Conservation (phyloP, 441 rosid species). For the Euphorbia celastroides region DNA sequence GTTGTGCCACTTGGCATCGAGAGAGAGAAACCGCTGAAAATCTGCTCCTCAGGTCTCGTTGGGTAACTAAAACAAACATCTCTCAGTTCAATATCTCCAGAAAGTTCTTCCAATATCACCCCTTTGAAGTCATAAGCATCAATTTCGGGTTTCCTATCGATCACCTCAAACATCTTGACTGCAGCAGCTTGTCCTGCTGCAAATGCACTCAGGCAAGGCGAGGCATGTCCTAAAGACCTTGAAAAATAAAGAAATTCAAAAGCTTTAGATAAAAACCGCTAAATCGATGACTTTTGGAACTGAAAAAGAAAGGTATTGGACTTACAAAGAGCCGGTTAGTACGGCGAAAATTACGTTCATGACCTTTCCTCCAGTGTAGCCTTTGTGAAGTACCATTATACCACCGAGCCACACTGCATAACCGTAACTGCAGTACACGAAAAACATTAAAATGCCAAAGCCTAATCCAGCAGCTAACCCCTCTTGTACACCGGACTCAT, state of each 20-base stretch:
- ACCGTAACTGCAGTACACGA: conserved; percentile 49
- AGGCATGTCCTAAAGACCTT: conserved; percentile 81
- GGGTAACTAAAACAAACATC: conserved; percentile 63
- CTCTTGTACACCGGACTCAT: conserved; percentile 51
- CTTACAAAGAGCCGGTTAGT: conserved; percentile 75
- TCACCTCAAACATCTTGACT: conserved; percentile 79
- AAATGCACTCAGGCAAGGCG: conserved; percentile 67
- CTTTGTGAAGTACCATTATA: conserved; percentile 64
- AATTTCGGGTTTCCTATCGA: conserved; percentile 63
- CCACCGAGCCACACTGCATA: conserved; percentile 76
- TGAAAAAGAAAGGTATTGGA: not conserved
- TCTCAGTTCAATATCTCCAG: conserved; percentile 60
- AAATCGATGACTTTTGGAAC: too few species aligned
- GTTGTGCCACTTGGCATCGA: conserved; percentile 55
- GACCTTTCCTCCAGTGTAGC: conserved; percentile 65
- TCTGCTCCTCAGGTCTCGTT: conserved; percentile 65
- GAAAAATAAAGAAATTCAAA: too few species aligned
- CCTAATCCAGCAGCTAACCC: conserved; percentile 68
- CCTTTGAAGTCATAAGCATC: conserved; percentile 57
- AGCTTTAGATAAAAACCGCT: too few species aligned
- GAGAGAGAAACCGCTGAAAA: conserved; percentile 68
- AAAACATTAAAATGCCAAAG: conserved; percentile 39
- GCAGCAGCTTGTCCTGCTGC: conserved; percentile 88
- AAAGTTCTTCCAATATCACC: conserved; percentile 39
- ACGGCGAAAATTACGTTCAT: conserved; percentile 66